A percentile compares a stretch with the other conserved stretches of the same genome.
phyloP scores from a whole-genome alignment of 192 early-diverging fungal species.

The Coemansia sp. region DNA sequence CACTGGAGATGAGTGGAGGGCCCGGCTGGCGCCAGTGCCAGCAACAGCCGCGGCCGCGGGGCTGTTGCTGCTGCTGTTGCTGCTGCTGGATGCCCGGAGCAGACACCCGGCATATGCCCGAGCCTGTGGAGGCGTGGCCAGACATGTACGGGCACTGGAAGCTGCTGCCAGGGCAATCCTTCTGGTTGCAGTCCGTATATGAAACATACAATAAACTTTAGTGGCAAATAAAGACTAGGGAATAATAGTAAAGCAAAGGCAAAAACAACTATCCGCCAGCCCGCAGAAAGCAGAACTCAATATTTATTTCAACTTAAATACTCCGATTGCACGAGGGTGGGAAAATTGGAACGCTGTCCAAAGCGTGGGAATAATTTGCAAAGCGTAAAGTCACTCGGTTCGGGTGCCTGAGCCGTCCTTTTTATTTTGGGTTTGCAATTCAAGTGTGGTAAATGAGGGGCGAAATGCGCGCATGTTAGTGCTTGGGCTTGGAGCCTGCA shows the following conservation, averaged over 20 bases:
- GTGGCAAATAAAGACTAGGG: too few species aligned
- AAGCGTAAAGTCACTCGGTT: too few species aligned
- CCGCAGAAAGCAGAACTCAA: not conserved
- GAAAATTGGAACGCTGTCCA: not conserved
- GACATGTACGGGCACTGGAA: not conserved
- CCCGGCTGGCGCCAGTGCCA: conserved; percentile 12
- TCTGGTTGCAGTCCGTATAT: not conserved
- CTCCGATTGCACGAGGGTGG: conserved; percentile 4
- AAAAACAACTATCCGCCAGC: too few species aligned
- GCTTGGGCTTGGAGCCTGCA: conserved; percentile 42
- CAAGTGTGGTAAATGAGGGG: conserved; percentile 3
- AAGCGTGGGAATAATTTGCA: too few species aligned
- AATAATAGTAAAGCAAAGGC: too few species aligned
- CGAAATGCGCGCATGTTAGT: conserved; percentile 6
- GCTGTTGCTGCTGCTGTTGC: not conserved
- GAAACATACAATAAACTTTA: not conserved
- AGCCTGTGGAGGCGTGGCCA: not conserved
- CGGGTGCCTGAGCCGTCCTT: too few species aligned
- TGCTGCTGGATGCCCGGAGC: not conserved
- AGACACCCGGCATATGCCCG: not conserved
- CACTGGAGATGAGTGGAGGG: conserved; percentile 53
- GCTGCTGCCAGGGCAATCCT: not conserved
- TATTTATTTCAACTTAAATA: not conserved
- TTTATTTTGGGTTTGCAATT: not conserved
- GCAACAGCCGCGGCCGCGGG: not conserved